Evolutionary conservation across 352 stramenopile species (phyloP), one percentile per base, ranked within the genome.

Genomic region (Pythium angustatum): DNA sequence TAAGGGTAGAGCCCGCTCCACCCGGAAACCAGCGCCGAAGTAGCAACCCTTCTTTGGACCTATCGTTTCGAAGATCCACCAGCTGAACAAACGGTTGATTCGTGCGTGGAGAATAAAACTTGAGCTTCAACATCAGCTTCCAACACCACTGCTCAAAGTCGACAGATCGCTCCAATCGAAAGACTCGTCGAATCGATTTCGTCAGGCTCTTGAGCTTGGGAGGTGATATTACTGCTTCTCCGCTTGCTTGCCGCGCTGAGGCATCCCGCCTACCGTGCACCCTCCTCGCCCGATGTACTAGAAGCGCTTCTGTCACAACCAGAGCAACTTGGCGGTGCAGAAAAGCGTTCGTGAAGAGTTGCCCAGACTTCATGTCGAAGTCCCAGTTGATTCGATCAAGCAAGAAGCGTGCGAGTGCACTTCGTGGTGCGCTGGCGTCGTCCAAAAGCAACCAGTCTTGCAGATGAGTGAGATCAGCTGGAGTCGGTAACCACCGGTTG

Each of bases 321-420:
- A 96, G 67, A 0, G 78, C 83, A 19, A 93, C 85, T 41, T 90
- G 85, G 3, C 83, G 85, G 60, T 96, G 87, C n/a, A 94, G 44
- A 57, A 78, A 81, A 12, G 85, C 68, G 22, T 78, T 72, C 2
- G 84, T 89, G 67, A 94, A 94, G 6, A 94, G 57, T 24, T 65
- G 68, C 27, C 79, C 68, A 12, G 68, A 44, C 63, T 89, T 89
- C n/a, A 83, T 58, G 49, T 92, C 81, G 14, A 83, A 90, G 55
- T 93, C 85, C 87, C 87, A 96, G 73, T 94, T 94, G 48, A 96
- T 90, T 22, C 79, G 75, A 40, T 96, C 87, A 9, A 96, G 55
- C 14, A 96, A 66, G 54, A 93, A 93, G 11, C 87, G 71, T 36
- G 85, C 87, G 14, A 96, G 59, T 4, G 69, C 73, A 62, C 78